These are phyloP conservation scores for Vitis hybrid DNA, from an alignment of 177 flowering plant species.

Conservation along the genomic window DNA sequence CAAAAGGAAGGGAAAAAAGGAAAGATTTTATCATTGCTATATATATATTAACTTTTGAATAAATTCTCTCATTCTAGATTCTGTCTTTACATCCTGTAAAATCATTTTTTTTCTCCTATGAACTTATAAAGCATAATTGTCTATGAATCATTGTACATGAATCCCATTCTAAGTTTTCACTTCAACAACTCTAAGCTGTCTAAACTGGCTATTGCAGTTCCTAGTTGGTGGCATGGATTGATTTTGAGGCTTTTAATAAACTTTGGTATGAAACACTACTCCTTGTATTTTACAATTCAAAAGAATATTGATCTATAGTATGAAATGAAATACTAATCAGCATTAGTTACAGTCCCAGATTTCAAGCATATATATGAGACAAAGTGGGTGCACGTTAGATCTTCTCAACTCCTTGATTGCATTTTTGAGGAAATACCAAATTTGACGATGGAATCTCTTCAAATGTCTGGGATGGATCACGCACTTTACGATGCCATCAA, in stretches of 20 bases:
- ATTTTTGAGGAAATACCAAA: slow-evolving; percentile 20
- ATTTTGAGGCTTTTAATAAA: background rate
- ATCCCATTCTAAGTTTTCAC: too few species aligned
- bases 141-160: too few species aligned
- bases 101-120: too few species aligned
- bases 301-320: too few species aligned
- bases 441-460: slow-evolving; percentile 1
- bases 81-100: too few species aligned
- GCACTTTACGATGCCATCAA: slow-evolving; percentile 23
- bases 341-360: slow-evolving; percentile 19
- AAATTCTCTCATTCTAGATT: too few species aligned
- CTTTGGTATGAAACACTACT: background rate
- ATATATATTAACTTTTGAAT: too few species aligned
- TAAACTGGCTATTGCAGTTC: background rate
- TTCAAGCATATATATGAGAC: slow-evolving; percentile 12
- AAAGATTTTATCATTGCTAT: too few species aligned
- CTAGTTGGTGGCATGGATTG: background rate
- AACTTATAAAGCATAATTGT: too few species aligned
- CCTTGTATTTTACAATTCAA: background rate
- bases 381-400: slow-evolving; percentile 24
- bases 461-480: slow-evolving; percentile 6
- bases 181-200: background rate
- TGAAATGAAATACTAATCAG: background rate
- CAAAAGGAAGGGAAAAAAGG: too few species aligned
- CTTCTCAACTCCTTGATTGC: slow-evolving; percentile 12